These are phyloP conservation scores for Wakefieldia striispora DNA, from an alignment of 768 basidiomycete species.

Conservation along the genomic window DNA sequence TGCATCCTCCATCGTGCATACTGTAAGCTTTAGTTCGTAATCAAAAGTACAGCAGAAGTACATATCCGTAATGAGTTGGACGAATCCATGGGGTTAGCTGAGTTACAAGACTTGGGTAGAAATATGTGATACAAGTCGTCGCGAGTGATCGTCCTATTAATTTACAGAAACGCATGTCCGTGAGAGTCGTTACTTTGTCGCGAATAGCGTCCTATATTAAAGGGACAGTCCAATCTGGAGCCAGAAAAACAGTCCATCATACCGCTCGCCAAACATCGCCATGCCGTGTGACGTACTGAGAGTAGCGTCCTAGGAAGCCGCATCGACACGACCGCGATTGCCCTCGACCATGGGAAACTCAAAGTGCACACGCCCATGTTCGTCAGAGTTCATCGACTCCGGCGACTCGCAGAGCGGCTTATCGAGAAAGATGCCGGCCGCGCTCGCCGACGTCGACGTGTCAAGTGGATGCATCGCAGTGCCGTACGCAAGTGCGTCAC, in stretches of 20 bases:
- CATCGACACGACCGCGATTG: background rate
- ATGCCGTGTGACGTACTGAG: background rate
- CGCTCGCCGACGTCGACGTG: background rate
- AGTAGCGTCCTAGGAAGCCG: background rate
- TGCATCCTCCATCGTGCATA: background rate
- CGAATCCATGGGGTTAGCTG: slow-evolving; percentile 5
- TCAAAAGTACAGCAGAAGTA: too few species aligned
- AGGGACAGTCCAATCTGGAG: background rate
- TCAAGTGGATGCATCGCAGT: background rate
- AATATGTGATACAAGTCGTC: slow-evolving; percentile 1
- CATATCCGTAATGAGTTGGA: background rate
- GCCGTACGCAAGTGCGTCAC: background rate
- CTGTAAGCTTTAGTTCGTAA: background rate
- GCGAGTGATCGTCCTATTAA: slow-evolving; percentile 3
- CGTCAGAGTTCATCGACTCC: slow-evolving; percentile 9
- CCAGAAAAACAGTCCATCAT: background rate
- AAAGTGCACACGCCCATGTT: background rate
- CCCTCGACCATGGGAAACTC: background rate
- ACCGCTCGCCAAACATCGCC: background rate
- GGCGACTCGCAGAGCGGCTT: slow-evolving; percentile 24
- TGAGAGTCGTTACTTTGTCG: background rate
- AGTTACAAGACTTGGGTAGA: slow-evolving; percentile 4
- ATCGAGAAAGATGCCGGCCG: slow-evolving; percentile 1
- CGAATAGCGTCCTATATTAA: background rate
- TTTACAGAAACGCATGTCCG: slow-evolving; percentile 5